These are phyloP conservation scores for Fusarium odoratissimum DNA, from an alignment of 2,329 filamentous ascomycete genomes.

Conservation along the genomic window DNA sequence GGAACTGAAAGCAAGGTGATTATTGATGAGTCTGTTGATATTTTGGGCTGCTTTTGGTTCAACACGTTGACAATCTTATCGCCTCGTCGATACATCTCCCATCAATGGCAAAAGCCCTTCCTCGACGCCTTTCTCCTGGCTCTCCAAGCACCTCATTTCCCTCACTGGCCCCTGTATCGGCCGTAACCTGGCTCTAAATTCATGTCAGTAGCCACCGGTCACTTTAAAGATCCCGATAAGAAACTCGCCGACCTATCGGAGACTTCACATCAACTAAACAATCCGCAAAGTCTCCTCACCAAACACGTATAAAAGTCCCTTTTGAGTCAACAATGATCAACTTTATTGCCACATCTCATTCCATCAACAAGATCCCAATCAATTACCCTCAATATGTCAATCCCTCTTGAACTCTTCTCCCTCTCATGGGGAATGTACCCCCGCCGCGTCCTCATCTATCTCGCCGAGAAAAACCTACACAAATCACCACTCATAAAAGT, in stretches of 20 bases:
- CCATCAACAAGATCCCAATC: accelerated
- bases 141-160: accelerated
- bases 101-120: neutral
- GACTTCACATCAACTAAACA: neutral
- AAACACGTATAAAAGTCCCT: neutral
- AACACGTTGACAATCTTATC: neutral
- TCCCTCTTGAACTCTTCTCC: constrained; percentile 25
- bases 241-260: constrained; percentile 1
- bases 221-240: neutral
- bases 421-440: constrained; percentile 29
- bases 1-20: accelerated
- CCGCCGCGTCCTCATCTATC: constrained; percentile 27
- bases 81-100: neutral
- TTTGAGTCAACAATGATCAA: accelerated
- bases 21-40: accelerated
- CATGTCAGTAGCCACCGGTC: neutral
- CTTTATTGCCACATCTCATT: accelerated
- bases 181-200: accelerated
- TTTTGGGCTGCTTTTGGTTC: neutral
- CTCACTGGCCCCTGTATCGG: accelerated
- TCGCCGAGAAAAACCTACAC: constrained; percentile 18
- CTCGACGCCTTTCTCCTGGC: neutral
- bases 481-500: constrained; percentile 14
- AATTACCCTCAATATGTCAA: constrained; percentile 2
- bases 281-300: neutral